Evolutionary conservation across 768 basidiomycete species (phyloP), one percentile per base, ranked within the genome.

Genomic region (Psilocybe cubensis): DNA sequence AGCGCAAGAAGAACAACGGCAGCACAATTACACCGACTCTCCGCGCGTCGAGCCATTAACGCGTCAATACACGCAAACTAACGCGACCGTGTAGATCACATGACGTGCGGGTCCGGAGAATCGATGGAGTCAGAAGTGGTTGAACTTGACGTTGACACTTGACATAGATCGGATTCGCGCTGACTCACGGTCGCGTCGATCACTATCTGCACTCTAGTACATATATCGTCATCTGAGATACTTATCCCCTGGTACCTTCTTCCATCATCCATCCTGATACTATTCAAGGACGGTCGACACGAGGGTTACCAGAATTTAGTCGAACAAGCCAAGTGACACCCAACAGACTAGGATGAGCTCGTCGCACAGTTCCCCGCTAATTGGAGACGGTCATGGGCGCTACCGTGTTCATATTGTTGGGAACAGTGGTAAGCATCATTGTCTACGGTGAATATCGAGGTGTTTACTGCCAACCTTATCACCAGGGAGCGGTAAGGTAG

Each of bases 361-460:
- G 41, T 42, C 20, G 41, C 6, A 12, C 31, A 48, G 9, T n/a
- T 63, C 63, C 25, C 59, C 59, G 0, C 56, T 67, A 20, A 44
- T 67, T n/a, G 63, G 66, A 12, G 63, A 65, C 27, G 60, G 58
- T 0, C 52, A 63, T 14, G 63, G 66, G 10, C 56, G 42, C 1
- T 67, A 65, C 52, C 61, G 66, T 35, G 50, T 67, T 25, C 60
- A 62, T 27, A 56, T 67, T n/a, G 52, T 65, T 17, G 66, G 66
- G 17, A 67, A 67, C 45, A 65, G 63, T 46, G 63, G 63, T 67
- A 45, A 51, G 66, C 2, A 4, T 49, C n/a, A 20, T 12, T 41
- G 2, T 12, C 18, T 25, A 4, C 25, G n/a, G 35, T 48, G 4
- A 51, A 14, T 3, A n/a, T 31, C 24, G 3, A 5, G 28, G 11